Base-by-base conservation (phyloP, 202 grass and related monocot species). In the Saccharum hybrid region DNA sequence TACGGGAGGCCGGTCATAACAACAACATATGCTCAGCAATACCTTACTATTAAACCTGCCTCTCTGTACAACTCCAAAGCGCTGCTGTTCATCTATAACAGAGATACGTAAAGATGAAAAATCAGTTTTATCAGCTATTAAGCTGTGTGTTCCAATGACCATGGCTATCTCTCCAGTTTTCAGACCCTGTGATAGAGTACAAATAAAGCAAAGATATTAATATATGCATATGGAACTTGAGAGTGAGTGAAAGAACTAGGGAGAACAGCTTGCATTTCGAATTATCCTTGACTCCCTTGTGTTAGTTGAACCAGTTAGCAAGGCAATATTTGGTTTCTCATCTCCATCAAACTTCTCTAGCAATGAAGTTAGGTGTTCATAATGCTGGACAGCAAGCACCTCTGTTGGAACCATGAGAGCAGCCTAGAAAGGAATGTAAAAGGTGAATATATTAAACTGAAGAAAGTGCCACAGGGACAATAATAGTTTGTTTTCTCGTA, bases 391-490 rank as follows among this genome's bases (percentile, higher is more conserved):
- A 31, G 93, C 96, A 66, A 98, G 96, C 77, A 95, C 68, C 81
- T 98, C 96, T 14, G 89, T 95, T 75, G 96, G 96, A 81, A 93
- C 96, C 96, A 95, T 95, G 75, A 98, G 93, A 83, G 92, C 95
- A 85, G 90, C 95, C 95, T 98, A 74, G 30, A 76, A 76, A 75
- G 42, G 60, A 87, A 66, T 83, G 30, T 59, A 87, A 71, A 78
- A 77, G 60, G 80, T 80, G 19, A 76, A 73, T 57, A 78, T 19
- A 83, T 82, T 31, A 68, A 18, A 79, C 19, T 69, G 56, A 83
- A 62, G 51, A 83, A 78, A 83, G 49, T 31, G n/a, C 21, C 22
- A 79, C 28, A 23, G 59, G 45, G 56, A 82, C 9, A 70, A 77
- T 37, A 41, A 64, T 68, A 52, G 13, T 64, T n/a, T 42, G 5